A percentile compares a stretch with the other conserved stretches of the same genome.
Conservation (phyloP, 2,329 filamentous ascomycete genomes). For the Fusarium fracticaudum region DNA sequence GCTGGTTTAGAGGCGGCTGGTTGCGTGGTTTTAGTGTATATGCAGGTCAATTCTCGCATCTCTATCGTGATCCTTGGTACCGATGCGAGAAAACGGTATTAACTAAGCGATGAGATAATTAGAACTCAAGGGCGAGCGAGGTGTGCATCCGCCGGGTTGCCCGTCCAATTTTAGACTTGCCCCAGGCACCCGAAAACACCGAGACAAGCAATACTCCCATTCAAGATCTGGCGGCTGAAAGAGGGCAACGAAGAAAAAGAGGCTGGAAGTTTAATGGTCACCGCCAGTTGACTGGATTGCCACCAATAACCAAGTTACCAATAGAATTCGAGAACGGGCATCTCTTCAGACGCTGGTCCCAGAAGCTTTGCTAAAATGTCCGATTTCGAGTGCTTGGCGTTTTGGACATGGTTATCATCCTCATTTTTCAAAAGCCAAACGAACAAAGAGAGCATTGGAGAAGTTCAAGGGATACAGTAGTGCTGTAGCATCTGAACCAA, state of each 20-base stretch:
- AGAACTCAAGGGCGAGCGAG: slow-evolving; percentile 9
- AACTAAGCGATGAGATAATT: background rate
- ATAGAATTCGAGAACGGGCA: slow-evolving; percentile 1
- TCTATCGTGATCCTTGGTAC: slow-evolving; percentile 13
- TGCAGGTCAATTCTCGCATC: slow-evolving; percentile 22
- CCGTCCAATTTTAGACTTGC: background rate
- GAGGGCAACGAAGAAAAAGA: slow-evolving; percentile 17
- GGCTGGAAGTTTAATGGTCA: slow-evolving; percentile 30
- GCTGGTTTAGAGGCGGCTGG: slow-evolving; percentile 35
- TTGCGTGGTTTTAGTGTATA: slow-evolving; percentile 29
- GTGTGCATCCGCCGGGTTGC: background rate
- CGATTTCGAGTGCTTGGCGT: slow-evolving; percentile 3
- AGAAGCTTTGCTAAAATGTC: slow-evolving; percentile 9
- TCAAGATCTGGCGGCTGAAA: background rate
- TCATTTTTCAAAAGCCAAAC: background rate
- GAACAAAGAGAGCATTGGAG: background rate
- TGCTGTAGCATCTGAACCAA: slow-evolving; percentile 5
- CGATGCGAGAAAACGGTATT: slow-evolving; percentile 18
- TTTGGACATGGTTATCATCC: background rate
- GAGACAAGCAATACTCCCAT: background rate
- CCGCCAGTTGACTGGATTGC: slow-evolving; percentile 19
- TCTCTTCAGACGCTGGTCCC: slow-evolving; percentile 1
- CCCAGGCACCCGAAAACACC: background rate
- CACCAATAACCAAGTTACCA: slow-evolving; percentile 12
- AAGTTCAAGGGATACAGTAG: background rate